Base-by-base conservation (phyloP, 768 basidiomycete species). In the Termitomyces titanicus region DNA sequence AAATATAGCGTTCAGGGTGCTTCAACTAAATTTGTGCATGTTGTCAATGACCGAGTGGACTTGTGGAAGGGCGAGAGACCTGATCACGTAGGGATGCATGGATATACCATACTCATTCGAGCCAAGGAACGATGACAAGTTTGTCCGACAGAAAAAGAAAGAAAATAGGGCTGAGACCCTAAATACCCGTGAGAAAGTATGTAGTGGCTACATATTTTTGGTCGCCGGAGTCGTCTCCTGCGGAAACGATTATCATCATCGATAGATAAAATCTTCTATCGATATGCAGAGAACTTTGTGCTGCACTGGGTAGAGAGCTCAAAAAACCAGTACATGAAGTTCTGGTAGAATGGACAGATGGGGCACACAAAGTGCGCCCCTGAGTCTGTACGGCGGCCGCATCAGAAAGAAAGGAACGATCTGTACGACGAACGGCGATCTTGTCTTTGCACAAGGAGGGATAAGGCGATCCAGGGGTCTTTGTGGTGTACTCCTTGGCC, bases 321-420 rank as follows among this genome's bases (percentile, higher is more conserved):
- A n/a, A 35, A 18, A n/a, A 3, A 37, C 37, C n/a, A 11, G 1
- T 8, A 37, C 33, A 13, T 2, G 17, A 15, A 1, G 10, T 6
- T 25, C 17, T 3, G 7, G 22, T 25, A 35, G 3, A 17, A 25
- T 47, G 25, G 25, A 22, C 18, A 42, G 15, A 33, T 20, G 31
- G 39, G 7, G n/a, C 22, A 17, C 11, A 24, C n/a, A n/a, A n/a
- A 43, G 11, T 17, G 27, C 25, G 13, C 20, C 55, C 49, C 55
- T 55, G 50, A 57, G 35, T 38, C 17, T 48, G 44, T 29, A 15
- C 38, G 46, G 49, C 35, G 39, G 47, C 40, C 46, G 50, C 55
- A 59, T 59, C 58, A 59, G 51, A 59, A 38, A 24, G 24, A 33
- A 47, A 53, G 55, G 58, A 18, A 56, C 58, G 40, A 54, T 56